Evolutionary conservation across 257 asterid genomes (phyloP), one percentile per base, ranked within the genome.

Genomic region (Solanum pennellii): DNA sequence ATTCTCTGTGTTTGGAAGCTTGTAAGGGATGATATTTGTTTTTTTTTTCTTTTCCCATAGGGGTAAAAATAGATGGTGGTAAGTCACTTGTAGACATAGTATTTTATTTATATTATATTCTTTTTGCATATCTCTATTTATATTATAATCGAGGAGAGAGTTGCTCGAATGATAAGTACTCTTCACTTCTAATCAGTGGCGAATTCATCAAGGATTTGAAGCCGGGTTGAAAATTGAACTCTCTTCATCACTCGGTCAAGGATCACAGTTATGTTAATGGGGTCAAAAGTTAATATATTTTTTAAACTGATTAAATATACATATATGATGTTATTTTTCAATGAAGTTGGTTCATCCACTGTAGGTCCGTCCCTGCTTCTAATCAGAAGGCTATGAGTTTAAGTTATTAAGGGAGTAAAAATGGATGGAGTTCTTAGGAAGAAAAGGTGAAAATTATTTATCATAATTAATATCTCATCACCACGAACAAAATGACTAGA

Each of bases 1-100:
- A 90, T 95, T 92, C 96, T 92, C 93, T 92, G 93, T 74, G 91
- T 93, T 94, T 96, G 98, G 98, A 93, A 94, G 96, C 84, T 93
- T 94, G 94, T 93, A 93, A 86, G 90, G 85, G 66, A 88, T 90
- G 91, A 88, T 88, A 89, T 93, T 74, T 37, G 3, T 73, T 73
- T 37, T 18, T 16, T 33, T 87, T 91, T 87, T 82, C 29, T 14
- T 39, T 87, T 84, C n/a, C n/a, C 27, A 90, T 83, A 83, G 89
- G 89, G 91, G 90, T 83, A 91, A 93, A 93, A 39, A 14, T 82
- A 91, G 91, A 91, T 91, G 98, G 96, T 93, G 94, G 93, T 90
- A 88, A 87, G 95, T 92, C 98, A 90, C 92, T 90, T 90, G 87
- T 31, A 25, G 10, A 39, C 21, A 35, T 9, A 33, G 18, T 49